Base-by-base conservation (phyloP, 768 basidiomycete species). In the Dioszegia aurantiaca region DNA sequence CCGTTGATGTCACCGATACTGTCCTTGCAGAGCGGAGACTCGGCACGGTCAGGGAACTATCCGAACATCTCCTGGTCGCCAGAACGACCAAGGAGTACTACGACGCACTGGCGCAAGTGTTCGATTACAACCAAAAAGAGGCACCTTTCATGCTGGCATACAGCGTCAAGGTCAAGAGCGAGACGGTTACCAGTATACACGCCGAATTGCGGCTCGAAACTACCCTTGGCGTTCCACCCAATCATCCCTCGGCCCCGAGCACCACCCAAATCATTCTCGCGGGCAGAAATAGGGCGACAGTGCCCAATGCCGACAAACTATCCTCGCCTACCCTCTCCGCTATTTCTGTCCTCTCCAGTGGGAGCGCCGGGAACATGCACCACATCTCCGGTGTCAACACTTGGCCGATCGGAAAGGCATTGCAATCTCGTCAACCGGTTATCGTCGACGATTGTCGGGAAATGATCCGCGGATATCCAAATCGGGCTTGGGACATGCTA, bases 371-470 rank as follows among this genome's bases (percentile, higher is more conserved):
- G 28, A 30, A 65, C 26, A 43, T 59, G 4, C 40, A 59, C 21
- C 59, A 65, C 42, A 44, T 53, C 9, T 45, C 63, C 19, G 55
- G 58, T 6, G 63, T 43, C 6, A 36, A 47, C 4, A 43, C 47
- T 17, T 76, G 74, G 74, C 74, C 74, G 0, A 68, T 76, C 14
- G 51, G 39, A 14, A 67, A 70, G 49, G 74, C 74, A 3, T 55
- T 76, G 14, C 36, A 58, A 6, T 62, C 65, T 1, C 60, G 70
- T 4, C 68, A 72, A 44, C 67, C 64, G 30, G 68, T 76, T 9
- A 56, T 72, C 21, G 67, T 76, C 14, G 65, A 73, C 30, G 70
- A 76, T 45, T 68, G 65, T 42, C 39, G 53, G 2, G 41, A 60
- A 4, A 58, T 76, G 12, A 64, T 70, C 36, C 24, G 53, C 40